Base-by-base conservation (phyloP, 208 protist species). In the Trypanosoma rangeli region DNA sequence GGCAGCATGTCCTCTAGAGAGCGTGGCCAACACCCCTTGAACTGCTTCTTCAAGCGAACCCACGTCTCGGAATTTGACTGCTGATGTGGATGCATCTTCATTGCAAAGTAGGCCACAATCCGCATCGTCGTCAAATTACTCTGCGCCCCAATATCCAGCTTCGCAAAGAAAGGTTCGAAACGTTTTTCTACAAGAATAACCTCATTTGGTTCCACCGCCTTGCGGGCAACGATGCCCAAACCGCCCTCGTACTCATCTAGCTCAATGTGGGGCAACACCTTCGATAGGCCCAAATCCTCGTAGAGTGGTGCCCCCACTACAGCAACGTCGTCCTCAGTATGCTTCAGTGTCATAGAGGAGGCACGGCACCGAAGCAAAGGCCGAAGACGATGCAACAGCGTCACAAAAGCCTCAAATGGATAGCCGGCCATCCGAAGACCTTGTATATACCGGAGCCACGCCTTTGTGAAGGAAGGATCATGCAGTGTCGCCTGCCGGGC, bases 381-480 rank as follows among this genome's bases (percentile, higher is more conserved):
- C 0, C 84, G 84, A 29, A 92, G 50, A 57, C 87, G 75, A 13
- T 76, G 78, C 10, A 92, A 67, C 3, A 78, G 74, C 53, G 82
- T 62, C 22, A 94, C 89, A 64, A 93, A 83, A 10, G 86, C 89
- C 53, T 94, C 89, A 67, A 94, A 94, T 0, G 84, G 74, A 71
- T 79, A 90, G 1, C 86, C 86, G 22, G 24, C 80, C 22, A 78
- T 69, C 20, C 79, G 79, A 2, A 83, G 77, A 4, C 84, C 83
- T 55, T 92, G 76, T 37, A 94, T 73, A 59, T 80, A 92, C 10
- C 89, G 86, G 49, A 94, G 53, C 72, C 79, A 83, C 31, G 84
- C 71, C 70, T 92, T 94, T 22, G 82, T 56, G 28, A 84, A 85
- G 4, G 35, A 65, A 26, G 86, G 80, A 33, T 91, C 78, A 12